Conservation (phyloP, 805 yeast species). For the Yamadazyma paraphyllophila region DNA sequence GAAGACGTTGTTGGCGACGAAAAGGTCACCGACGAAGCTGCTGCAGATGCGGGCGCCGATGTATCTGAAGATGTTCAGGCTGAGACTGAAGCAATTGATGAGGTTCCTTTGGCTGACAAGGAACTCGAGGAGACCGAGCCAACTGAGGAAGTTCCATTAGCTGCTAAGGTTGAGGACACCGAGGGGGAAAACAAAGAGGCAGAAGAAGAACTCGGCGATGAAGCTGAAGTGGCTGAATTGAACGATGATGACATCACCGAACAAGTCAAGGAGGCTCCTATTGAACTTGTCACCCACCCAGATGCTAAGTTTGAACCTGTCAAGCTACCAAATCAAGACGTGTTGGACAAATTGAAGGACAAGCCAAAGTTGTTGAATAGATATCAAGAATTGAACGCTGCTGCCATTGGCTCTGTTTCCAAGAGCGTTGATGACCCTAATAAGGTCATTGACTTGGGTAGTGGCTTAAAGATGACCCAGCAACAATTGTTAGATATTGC, state of each 20-base stretch:
- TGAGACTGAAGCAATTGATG: slow-evolving; percentile 12
- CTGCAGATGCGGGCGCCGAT: slow-evolving; percentile 17
- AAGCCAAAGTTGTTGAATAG: slow-evolving; percentile 49
- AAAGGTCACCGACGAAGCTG: slow-evolving; percentile 13
- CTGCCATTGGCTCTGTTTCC: slow-evolving; percentile 47
- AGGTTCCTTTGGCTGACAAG: slow-evolving; percentile 11
- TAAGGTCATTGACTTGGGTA: slow-evolving; percentile 50
- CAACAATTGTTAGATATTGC: slow-evolving; percentile 56
- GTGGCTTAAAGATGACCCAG: slow-evolving; percentile 53
- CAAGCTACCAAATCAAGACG: slow-evolving; percentile 34
- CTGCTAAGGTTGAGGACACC: slow-evolving; percentile 7
- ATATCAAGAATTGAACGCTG: slow-evolving; percentile 48
- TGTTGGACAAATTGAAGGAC: slow-evolving; percentile 38
- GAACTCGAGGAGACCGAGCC: slow-evolving; percentile 14
- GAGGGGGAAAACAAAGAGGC: slow-evolving; percentile 12
- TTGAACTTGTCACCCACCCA: slow-evolving; percentile 34
- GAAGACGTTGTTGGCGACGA: slow-evolving; percentile 9
- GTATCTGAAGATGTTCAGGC: slow-evolving; percentile 13
- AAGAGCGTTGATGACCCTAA: slow-evolving; percentile 48
- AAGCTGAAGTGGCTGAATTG: slow-evolving; percentile 16
- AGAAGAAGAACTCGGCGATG: slow-evolving; percentile 19
- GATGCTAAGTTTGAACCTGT: slow-evolving; percentile 32
- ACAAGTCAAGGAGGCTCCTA: slow-evolving; percentile 21
- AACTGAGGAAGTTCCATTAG: slow-evolving; percentile 15
- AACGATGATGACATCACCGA: slow-evolving; percentile 26